Base-by-base conservation (phyloP, 495 filamentous ascomycete genomes). In the Aspergillus bridgeri region DNA sequence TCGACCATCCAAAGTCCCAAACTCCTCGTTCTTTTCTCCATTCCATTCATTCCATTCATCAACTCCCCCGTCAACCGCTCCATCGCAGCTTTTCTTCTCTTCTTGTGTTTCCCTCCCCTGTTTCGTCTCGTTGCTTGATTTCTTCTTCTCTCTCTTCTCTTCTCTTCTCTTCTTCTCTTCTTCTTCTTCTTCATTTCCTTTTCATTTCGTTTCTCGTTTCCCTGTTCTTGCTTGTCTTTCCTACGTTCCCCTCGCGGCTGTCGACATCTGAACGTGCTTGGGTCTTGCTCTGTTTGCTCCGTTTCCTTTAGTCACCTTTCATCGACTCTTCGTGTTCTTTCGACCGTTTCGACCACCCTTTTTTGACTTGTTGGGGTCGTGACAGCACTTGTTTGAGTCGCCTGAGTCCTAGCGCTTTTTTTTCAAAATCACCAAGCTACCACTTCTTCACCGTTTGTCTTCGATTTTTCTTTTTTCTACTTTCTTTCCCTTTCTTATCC, bases 41-140 rank as follows among this genome's bases (percentile, higher is more conserved):
- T 51, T 44, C 49, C 43, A 57, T 51, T 44, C 55, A 53, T 52
- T 42, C 62, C n/a, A n/a, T n/a, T n/a, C n/a, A n/a, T n/a, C n/a
- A n/a, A n/a, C n/a, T 38, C 60, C 58, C 58, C 60, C 55, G 52
- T 64, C 62, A 57, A 51, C 50, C 52, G 64, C 53, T 64, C 33
- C 58, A 66, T 60, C 60, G 46, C 62, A 60, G 60, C 63, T 61
- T 67, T 66, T 68, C 61, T 67, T 68, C 7, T 29, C 27, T 7
- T 38, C 33, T 38, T 38, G 33, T 38, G n/a, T 38, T 29, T 29
- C 27, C 11, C 65, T 72, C 65, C 59, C 58, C 62, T 69, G 68
- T 65, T 70, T 65, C 63, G 60, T 60, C 33, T 38, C 17, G 33
- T 38, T 38, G 7, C 1, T 67, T 62, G 56, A 61, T 65, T 59